phyloP scores from a whole-genome alignment of 495 filamentous ascomycete species.

The Letharia lupina region DNA sequence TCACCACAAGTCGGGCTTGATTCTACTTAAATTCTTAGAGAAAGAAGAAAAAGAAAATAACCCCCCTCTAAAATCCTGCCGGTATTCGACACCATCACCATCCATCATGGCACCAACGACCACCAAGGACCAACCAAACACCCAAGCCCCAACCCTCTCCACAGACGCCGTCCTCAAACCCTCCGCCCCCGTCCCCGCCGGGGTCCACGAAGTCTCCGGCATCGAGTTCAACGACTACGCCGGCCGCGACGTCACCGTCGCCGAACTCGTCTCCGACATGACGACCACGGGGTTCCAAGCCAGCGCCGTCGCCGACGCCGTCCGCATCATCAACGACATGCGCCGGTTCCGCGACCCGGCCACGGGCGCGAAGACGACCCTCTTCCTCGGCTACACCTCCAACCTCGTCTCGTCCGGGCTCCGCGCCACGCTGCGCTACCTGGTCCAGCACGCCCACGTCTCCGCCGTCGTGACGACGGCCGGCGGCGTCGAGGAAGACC shows the following conservation, averaged over 20 bases:
- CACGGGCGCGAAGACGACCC: constrained; percentile 66
- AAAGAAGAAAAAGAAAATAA: no score
- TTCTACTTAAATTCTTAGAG: not conserved
- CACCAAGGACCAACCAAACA: not conserved
- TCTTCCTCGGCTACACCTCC: constrained; percentile 94
- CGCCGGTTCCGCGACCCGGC: constrained; percentile 70
- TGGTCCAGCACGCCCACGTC: constrained; percentile 85
- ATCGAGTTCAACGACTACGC: constrained; percentile 81
- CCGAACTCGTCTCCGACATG: constrained; percentile 77
- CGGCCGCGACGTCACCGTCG: constrained; percentile 67
- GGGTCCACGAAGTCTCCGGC: constrained; percentile 64
- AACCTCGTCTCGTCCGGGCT: constrained; percentile 96
- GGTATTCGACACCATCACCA: not conserved
- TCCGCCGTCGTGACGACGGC: constrained; percentile 91
- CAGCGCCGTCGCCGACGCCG: constrained; percentile 71
- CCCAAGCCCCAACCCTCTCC: constrained; percentile 48
- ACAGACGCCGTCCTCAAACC: constrained; percentile 81
- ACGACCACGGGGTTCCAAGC: constrained; percentile 87
- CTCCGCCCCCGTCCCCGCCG: constrained; percentile 72
- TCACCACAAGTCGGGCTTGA: not conserved
- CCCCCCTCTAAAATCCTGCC: no score
- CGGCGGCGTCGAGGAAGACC: constrained; percentile 93
- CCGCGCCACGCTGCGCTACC: constrained; percentile 79
- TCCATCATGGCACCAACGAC: not conserved
- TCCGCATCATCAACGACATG: constrained; percentile 91